Evolutionary conservation across 129 eudicot genomes (phyloP).

Genomic region (Smallanthus sonchifolius): DNA sequence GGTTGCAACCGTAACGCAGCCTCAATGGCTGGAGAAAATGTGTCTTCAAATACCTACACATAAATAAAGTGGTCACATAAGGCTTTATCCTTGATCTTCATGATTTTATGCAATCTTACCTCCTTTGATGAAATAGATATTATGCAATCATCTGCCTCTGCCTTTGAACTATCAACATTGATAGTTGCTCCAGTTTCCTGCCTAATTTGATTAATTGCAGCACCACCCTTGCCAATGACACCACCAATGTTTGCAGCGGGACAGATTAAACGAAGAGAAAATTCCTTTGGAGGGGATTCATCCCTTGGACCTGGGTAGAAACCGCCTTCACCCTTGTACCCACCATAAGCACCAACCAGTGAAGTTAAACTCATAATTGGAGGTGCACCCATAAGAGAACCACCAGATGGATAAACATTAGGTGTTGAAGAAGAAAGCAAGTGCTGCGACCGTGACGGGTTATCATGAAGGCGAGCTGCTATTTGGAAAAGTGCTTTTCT

Average conservation of each 20-base stretch:
- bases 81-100: background rate
- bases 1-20: constrained; percentile 95
- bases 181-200: constrained; percentile 84
- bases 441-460: constrained; percentile 89
- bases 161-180: constrained; percentile 79
- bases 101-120: constrained; percentile 34
- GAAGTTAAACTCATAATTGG: constrained; percentile 79
- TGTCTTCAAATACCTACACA: constrained; percentile 74
- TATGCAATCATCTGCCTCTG: constrained; percentile 85
- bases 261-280: constrained; percentile 76
- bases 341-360: constrained; percentile 66
- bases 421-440: constrained; percentile 62
- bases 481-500: constrained; percentile 82
- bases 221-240: constrained; percentile 93
- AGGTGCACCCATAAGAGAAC: constrained; percentile 60
- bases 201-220: constrained; percentile 83
- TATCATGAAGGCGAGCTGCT: constrained; percentile 81
- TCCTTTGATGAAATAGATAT: constrained; percentile 77
- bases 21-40: constrained; percentile 78
- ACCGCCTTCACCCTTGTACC: constrained; percentile 83
- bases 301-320: constrained; percentile 63
- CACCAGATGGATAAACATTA: constrained; percentile 47
- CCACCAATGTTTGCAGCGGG: constrained; percentile 86
- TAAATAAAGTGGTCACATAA: background rate
- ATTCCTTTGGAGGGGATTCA: constrained; percentile 67